phyloP scores from a whole-genome alignment of 2,329 filamentous ascomycete genomes.

The Penicillium sp. region DNA sequence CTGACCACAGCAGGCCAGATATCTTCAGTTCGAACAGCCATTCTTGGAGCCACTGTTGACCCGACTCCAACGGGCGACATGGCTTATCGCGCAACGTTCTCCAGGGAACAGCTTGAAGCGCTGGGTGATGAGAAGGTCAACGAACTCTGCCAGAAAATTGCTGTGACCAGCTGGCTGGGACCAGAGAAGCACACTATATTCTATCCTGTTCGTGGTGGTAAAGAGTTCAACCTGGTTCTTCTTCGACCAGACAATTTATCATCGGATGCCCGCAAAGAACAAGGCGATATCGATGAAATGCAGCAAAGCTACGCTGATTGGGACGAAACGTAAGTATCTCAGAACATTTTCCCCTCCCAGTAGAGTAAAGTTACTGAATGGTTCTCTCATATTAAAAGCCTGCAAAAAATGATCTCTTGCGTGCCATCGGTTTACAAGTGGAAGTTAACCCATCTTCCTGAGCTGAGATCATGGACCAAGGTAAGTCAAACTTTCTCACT shows the following conservation, averaged over 20 bases:
- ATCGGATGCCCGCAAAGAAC: neutral
- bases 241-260: slow-evolving; percentile 59
- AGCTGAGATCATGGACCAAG: neutral
- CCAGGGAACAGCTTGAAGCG: neutral
- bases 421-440: neutral
- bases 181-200: slow-evolving; percentile 62
- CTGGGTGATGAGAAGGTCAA: neutral
- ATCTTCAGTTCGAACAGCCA: neutral
- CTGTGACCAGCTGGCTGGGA: slow-evolving; percentile 63
- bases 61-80: neutral
- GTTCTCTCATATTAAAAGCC: neutral
- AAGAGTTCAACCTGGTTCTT: slow-evolving; percentile 65
- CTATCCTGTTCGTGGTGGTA: slow-evolving; percentile 61
- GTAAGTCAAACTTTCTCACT: neutral
- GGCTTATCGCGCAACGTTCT: neutral
- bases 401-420: neutral
- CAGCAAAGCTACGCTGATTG: neutral
- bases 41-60: neutral
- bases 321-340: neutral
- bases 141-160: neutral
- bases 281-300: neutral
- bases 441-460: neutral
- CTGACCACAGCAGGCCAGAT: neutral
- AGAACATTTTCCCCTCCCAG: too few species aligned
- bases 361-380: neutral